phyloP scores from a whole-genome alignment of 2,329 filamentous ascomycete genomes.

The Fusarium nygamai region DNA sequence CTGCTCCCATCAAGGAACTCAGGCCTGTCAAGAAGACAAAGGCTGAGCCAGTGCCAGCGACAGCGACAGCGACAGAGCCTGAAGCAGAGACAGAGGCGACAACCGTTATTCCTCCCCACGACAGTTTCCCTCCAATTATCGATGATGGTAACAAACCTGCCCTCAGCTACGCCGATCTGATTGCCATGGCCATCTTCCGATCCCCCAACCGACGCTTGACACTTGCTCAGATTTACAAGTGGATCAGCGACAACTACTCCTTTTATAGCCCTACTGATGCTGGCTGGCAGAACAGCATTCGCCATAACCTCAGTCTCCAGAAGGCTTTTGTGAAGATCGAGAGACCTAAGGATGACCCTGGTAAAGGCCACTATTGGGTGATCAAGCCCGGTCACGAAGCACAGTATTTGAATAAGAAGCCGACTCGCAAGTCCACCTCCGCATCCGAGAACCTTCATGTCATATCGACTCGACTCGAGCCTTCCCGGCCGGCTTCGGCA shows the following conservation, averaged over 20 bases:
- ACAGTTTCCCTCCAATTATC: conserved; percentile 81
- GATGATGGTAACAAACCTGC: conserved; percentile 91
- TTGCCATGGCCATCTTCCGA: conserved; percentile 95
- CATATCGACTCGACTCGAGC: conserved; percentile 66
- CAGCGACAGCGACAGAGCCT: not conserved
- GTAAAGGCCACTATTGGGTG: conserved; percentile 97
- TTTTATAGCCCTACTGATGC: conserved; percentile 88
- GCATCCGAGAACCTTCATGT: conserved; percentile 67
- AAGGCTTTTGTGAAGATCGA: conserved; percentile 97
- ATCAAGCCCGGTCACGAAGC: conserved; percentile 91
- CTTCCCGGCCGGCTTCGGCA: conserved; percentile 54
- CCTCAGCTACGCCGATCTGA: conserved; percentile 93
- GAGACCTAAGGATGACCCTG: conserved; percentile 94
- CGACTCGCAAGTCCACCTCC: conserved; percentile 66
- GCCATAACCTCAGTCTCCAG: conserved; percentile 96
- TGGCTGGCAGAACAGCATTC: conserved; percentile 99
- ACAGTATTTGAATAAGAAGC: conserved; percentile 90
- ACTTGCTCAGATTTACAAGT: conserved; percentile 96
- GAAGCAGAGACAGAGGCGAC: conserved; percentile 4
- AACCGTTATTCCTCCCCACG: conserved; percentile 68
- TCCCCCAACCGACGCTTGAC: conserved; percentile 86
- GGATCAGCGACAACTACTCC: conserved; percentile 94
- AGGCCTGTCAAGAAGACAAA: conserved; percentile 75
- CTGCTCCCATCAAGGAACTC: conserved; percentile 76
- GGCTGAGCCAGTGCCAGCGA: conserved; percentile 54